These are phyloP conservation scores for Chlamydomonas sp. DNA, from an alignment of 139 green algal species.

Conservation along the genomic window DNA sequence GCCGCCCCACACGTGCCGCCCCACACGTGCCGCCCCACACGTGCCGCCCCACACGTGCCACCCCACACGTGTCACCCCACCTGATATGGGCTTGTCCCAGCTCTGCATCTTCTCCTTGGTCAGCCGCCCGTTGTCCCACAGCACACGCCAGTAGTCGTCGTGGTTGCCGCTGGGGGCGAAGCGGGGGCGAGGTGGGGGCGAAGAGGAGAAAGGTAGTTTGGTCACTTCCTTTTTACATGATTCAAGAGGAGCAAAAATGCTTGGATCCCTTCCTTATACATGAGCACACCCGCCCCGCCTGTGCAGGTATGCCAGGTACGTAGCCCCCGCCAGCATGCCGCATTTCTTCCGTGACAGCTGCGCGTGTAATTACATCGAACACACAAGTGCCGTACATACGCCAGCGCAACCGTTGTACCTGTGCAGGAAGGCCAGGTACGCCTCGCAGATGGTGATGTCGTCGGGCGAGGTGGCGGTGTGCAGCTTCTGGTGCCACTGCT, in stretches of 20 bases:
- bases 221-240: not conserved
- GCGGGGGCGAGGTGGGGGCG: not conserved
- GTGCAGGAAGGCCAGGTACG: slow-evolving; percentile 86
- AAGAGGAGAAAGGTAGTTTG: not conserved
- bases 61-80: no score
- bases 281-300: no score
- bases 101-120: slow-evolving; percentile 73
- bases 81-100: slow-evolving; percentile 77
- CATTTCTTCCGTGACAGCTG: not conserved
- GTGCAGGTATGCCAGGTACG: slow-evolving; percentile 4
- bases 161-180: slow-evolving; percentile 50
- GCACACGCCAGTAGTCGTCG: slow-evolving; percentile 68
- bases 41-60: no score
- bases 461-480: slow-evolving; percentile 79
- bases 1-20: not conserved
- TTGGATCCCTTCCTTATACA: no score
- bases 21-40: no score
- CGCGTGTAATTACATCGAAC: not conserved
- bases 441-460: slow-evolving; percentile 87
- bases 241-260: not conserved
- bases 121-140: slow-evolving; percentile 81
- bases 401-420: no score
- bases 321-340: not conserved
- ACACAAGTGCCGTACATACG: not conserved
- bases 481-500: slow-evolving; percentile 98